Conservation (phyloP, 148 eudicot genomes). For the Cornus controversa region DNA sequence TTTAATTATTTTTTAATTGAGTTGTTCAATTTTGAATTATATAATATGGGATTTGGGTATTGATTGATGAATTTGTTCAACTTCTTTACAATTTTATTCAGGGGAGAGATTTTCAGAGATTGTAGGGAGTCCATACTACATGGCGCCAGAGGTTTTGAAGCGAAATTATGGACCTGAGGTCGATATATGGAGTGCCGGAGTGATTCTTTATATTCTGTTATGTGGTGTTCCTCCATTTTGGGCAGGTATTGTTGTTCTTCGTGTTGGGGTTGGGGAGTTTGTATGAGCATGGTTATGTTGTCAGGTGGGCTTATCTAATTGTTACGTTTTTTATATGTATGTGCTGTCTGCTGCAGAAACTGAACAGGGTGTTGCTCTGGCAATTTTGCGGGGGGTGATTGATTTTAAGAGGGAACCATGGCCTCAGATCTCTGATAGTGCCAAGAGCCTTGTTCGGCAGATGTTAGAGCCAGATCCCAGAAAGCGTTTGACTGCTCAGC, state of each 20-base stretch:
- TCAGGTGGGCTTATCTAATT: not conserved
- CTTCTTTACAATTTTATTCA: constrained; percentile 13
- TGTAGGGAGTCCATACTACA: constrained; percentile 91
- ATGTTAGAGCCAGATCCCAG: constrained; percentile 80
- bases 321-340: not conserved
- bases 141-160: constrained; percentile 94
- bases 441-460: constrained; percentile 73
- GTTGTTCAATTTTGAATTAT: not conserved
- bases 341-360: constrained; percentile 57
- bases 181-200: constrained; percentile 94
- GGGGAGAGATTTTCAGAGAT: constrained; percentile 80
- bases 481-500: constrained; percentile 81
- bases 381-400: constrained; percentile 67
- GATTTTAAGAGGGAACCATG: constrained; percentile 93
- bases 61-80: not conserved
- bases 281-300: not conserved
- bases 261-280: not conserved
- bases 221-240: constrained; percentile 97
- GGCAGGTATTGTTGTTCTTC: constrained; percentile 55
- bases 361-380: constrained; percentile 91
- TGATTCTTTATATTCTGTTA: constrained; percentile 73
- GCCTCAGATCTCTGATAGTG: constrained; percentile 86
- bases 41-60: not conserved
- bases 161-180: constrained; percentile 88
- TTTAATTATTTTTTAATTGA: not conserved